These are phyloP conservation scores for Naegleria gruberi DNA, from an alignment of 208 protist genomes.

Conservation along the genomic window DNA sequence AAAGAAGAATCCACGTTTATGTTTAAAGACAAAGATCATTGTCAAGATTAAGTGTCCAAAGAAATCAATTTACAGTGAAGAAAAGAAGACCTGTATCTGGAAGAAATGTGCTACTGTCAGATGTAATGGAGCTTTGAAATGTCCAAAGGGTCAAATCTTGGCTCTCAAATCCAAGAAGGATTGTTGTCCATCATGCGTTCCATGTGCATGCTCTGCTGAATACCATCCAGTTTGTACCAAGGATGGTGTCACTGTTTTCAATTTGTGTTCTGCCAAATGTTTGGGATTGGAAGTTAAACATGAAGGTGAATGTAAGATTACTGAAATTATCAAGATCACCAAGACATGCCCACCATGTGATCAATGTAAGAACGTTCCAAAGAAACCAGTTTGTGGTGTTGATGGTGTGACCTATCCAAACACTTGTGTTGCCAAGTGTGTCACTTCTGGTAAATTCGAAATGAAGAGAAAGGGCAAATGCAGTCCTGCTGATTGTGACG, in stretches of 20 bases:
- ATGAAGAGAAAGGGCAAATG: neutral
- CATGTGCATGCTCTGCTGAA: neutral
- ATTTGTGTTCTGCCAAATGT: neutral
- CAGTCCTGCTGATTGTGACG: neutral
- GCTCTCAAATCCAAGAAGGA: too few species aligned
- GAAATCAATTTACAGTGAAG: neutral
- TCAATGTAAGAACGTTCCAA: neutral
- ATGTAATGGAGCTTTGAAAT: neutral
- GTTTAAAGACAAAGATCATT: neutral
- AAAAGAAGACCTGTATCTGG: neutral
- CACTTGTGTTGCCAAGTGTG: neutral
- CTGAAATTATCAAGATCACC: neutral
- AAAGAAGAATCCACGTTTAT: neutral
- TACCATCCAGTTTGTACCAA: neutral
- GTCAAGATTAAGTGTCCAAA: neutral
- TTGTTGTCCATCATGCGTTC: neutral
- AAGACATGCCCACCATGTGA: neutral
- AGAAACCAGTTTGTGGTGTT: neutral
- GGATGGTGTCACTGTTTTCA: neutral
- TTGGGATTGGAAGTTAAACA: neutral
- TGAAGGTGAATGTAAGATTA: neutral
- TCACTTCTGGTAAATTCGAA: neutral
- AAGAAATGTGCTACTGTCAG: neutral
- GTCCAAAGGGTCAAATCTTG: neutral
- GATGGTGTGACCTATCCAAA: constrained; percentile 7